Evolutionary conservation across 2,329 filamentous ascomycete genomes (phyloP), one percentile per base, ranked within the genome.

Genomic region (Diplodia corticola): DNA sequence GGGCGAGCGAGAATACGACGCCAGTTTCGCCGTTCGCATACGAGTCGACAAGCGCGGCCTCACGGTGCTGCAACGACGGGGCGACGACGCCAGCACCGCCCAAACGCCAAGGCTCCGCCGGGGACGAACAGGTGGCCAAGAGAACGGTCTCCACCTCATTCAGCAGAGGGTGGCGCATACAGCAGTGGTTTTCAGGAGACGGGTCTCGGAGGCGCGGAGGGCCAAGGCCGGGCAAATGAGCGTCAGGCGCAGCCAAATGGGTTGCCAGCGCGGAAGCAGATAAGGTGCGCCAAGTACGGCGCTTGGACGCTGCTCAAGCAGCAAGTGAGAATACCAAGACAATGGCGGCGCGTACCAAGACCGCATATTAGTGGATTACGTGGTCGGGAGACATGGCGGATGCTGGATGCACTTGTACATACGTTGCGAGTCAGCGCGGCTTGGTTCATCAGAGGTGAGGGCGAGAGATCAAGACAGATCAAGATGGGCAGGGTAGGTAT

Each of bases 181-280:
- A 26, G 37, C 2, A n/a, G n/a, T 26, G 28, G 24, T 22, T 28
- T 44, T 28, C 46, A 60, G 57, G 57, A 49, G 57, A 49, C 40
- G 24, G 26, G 6, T 49, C 15, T 13, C 22, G 53, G 13, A 28
- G 7, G 9, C 15, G n/a, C 37, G 22, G 55, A n/a, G 7, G 26
- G 57, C 57, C 57, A 61, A 61, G 57, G 5, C 57, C 57, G 17
- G 57, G 40, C 44, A 61, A 61, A 61, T 61, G 57, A 61, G 30
- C 12, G 30, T 33, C 30, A 33, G 9, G 30, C 9, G 30, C 30
- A 10, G 30, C 1, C 9, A 10, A 33, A 33, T 7, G 12, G 30
- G 9, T 17, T 9, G 40, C 24, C 26, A 22, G 55, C 26, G 22
- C 40, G 48, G 12, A n/a, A 44, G 26, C 57, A 17, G 57, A 49